Conservation (phyloP, 192 early-diverging fungal species). For the Backusella tuberculispora region DNA sequence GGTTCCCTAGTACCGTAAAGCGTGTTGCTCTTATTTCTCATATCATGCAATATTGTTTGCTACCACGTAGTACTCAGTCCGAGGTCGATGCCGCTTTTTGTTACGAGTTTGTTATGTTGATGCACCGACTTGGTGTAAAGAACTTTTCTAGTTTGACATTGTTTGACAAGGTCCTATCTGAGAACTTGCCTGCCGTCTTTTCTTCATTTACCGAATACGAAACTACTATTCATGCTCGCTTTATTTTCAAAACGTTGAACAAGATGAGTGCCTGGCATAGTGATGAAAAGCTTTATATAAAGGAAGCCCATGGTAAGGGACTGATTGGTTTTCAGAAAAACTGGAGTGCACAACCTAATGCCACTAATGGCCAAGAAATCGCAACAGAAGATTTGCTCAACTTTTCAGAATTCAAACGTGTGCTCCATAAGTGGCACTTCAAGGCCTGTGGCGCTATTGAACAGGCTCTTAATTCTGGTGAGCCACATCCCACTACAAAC, state of each 20-base stretch:
- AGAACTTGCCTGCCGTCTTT: conserved; percentile 54
- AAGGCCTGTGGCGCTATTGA: conserved; percentile 45
- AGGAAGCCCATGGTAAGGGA: conserved; percentile 56
- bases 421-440: conserved; percentile 76
- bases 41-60: conserved; percentile 74
- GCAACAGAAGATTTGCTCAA: conserved; percentile 54
- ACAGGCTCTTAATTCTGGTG: conserved; percentile 54
- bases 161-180: conserved; percentile 63
- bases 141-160: conserved; percentile 75
- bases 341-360: conserved; percentile 48
- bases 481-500: conserved; percentile 78
- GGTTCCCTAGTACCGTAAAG: conserved; percentile 36
- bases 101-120: conserved; percentile 69
- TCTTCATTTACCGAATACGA: conserved; percentile 73
- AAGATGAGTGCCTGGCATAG: conserved; percentile 64
- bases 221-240: conserved; percentile 68
- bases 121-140: conserved; percentile 70
- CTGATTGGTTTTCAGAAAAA: conserved; percentile 74
- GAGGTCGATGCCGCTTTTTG: conserved; percentile 74
- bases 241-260: conserved; percentile 60
- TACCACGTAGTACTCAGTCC: conserved; percentile 68
- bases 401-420: conserved; percentile 64
- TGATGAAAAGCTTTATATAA: conserved; percentile 51
- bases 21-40: conserved; percentile 46
- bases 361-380: conserved; percentile 12